Conservation (phyloP, 2,329 filamentous ascomycete genomes). For the Gaeumannomyces tritici region DNA sequence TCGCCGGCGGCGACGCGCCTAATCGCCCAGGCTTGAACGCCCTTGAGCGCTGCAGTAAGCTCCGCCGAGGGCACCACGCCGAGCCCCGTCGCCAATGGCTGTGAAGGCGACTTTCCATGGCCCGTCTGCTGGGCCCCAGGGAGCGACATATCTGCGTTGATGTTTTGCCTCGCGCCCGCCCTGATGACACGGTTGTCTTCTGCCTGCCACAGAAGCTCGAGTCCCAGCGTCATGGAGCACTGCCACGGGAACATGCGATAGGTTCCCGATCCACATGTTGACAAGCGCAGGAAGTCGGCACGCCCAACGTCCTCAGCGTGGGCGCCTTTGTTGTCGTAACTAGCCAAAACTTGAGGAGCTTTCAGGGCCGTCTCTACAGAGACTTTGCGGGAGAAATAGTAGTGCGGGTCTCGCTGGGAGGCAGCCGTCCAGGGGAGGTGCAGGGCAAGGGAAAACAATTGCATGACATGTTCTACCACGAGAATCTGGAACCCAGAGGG, state of each 20-base stretch:
- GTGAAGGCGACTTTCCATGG: neutral
- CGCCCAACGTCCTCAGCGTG: conserved; percentile 11
- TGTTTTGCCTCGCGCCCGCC: conserved; percentile 8
- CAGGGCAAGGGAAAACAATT: conserved; percentile 40
- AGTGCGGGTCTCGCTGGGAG: conserved; percentile 34
- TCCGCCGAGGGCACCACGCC: conserved; percentile 14
- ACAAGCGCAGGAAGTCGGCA: conserved; percentile 27
- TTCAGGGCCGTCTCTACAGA: conserved; percentile 29
- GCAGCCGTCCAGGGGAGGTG: conserved; percentile 39
- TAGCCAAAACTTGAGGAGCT: conserved; percentile 16
- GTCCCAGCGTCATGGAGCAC: conserved; percentile 28
- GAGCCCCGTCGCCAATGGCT: conserved; percentile 12
- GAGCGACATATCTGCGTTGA: neutral
- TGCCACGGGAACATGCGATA: conserved; percentile 31
- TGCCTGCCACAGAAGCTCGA: conserved; percentile 35
- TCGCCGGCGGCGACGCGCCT: conserved; percentile 11
- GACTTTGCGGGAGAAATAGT: conserved; percentile 44
- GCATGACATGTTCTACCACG: conserved; percentile 30
- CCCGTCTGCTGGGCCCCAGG: neutral
- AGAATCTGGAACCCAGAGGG: conserved; percentile 29
- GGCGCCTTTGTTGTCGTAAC: neutral
- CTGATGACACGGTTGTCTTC: conserved; percentile 26
- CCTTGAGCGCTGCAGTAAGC: neutral
- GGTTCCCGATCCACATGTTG: conserved; percentile 28
- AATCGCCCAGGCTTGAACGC: neutral